Evolutionary conservation across 2,329 filamentous ascomycete genomes (phyloP), one percentile per base, ranked within the genome.

Genomic region (Knufia fluminis): DNA sequence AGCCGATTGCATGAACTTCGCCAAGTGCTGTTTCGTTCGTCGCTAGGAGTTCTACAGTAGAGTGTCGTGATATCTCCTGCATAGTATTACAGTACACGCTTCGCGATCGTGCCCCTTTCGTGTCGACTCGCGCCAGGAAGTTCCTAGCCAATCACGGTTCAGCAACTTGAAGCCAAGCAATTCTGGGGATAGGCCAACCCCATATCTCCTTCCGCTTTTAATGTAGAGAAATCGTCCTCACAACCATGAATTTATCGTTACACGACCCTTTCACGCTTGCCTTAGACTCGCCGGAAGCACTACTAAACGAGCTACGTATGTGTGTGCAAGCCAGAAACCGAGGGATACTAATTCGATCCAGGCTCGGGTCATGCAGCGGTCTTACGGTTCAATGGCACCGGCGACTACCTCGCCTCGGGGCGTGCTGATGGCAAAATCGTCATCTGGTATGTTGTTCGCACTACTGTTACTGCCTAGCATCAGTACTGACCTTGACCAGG

Each of bases 381-480:
- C 61, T 71, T 83, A 52, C 87, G 91, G 57, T 98, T 98, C 76
- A 96, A 91, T 63, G 86, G 89, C 63, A 86, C 83, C 63, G 92
- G 92, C 67, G 91, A 98, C 68, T 90, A 92, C 60, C 82, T 98
- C 55, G 92, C 92, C 39, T 94, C 90, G 24, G 92, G 92, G 56
- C 83, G 92, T 63, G 86, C 79, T 54, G 92, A 98, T 70, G 92
- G 92, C 58, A 92, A 88, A 3, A 85, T 98, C 35, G 87, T 94
- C 49, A 85, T 98, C 41, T 98, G 59, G 57, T 59, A 46, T 45
- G 50, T 52, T 19, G 3, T 24, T 32, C 10, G 3, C 6, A 24
- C 23, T 8, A n/a, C n/a, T 26, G n/a, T 14, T 23, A 17, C 17
- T 7, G 19, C 19, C 4, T 4, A 28, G n/a, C 31, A 40, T 17